Evolutionary conservation across 2,329 filamentous ascomycete genomes (phyloP).

Genomic region (Penicillium sp.): DNA sequence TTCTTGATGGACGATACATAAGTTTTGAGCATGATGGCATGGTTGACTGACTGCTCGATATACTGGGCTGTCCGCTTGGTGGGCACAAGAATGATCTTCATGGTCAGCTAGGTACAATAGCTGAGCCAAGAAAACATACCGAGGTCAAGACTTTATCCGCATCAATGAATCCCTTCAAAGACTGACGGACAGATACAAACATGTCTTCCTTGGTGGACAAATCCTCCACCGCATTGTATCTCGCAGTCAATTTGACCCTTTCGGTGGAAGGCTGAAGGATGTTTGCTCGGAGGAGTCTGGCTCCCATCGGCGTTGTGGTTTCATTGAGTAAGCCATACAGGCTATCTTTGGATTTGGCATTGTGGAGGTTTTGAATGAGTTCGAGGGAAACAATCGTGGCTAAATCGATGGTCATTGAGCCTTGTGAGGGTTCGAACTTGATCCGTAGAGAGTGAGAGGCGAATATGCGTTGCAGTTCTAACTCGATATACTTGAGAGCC

Average conservation of each 20-base stretch:
- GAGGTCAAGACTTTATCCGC: conserved; percentile 79
- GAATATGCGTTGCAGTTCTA: conserved; percentile 71
- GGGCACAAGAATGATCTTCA: conserved; percentile 76
- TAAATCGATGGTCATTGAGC: conserved; percentile 94
- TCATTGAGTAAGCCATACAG: conserved; percentile 85
- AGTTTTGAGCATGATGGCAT: conserved; percentile 83
- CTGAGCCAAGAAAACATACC: conserved; percentile 51
- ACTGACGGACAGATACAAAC: conserved; percentile 77
- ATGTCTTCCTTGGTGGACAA: conserved; percentile 81
- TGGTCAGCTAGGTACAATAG: conserved; percentile 20
- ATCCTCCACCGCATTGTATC: conserved; percentile 85
- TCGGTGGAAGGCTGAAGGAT: conserved; percentile 88
- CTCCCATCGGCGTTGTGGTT: conserved; percentile 87
- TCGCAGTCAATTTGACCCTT: conserved; percentile 67
- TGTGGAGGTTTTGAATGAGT: conserved; percentile 84
- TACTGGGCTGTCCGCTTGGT: conserved; percentile 68
- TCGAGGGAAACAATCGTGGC: conserved; percentile 87
- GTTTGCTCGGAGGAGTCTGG: conserved; percentile 79
- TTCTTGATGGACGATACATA: conserved; percentile 73
- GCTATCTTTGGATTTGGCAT: conserved; percentile 77
- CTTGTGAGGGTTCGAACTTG: conserved; percentile 84
- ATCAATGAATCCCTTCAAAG: conserved; percentile 76
- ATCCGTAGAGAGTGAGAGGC: conserved; percentile 81
- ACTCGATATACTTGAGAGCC: conserved; percentile 81
- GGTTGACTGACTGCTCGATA: conserved; percentile 82